Conservation (phyloP, 495 filamentous ascomycete genomes). For the Neurospora sublineolata region DNA sequence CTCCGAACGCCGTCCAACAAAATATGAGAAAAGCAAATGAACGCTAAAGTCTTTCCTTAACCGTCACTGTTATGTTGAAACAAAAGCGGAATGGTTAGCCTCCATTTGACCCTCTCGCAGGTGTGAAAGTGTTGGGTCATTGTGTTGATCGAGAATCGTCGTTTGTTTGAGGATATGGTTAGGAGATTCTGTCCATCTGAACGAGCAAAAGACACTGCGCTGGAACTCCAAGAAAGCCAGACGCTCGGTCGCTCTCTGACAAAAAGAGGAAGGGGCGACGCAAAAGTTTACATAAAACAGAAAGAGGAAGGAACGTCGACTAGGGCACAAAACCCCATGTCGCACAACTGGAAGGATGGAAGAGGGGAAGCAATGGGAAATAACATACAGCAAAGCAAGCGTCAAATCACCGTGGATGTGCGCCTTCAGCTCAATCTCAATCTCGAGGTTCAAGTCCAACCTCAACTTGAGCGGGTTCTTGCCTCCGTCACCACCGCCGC, state of each 20-base stretch:
- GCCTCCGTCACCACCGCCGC: constrained; percentile 34
- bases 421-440: constrained; percentile 83
- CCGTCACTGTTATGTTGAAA: background rate
- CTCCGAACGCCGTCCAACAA: background rate
- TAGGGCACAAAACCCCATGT: background rate
- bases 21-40: background rate
- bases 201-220: background rate
- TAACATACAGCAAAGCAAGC: constrained; percentile 65
- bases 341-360: background rate
- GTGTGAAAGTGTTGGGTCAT: background rate
- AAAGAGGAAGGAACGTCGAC: background rate
- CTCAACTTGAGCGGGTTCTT: constrained; percentile 67
- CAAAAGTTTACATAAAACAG: background rate
- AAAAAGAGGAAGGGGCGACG: background rate
- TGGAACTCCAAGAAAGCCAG: background rate
- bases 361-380: background rate
- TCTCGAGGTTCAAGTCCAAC: constrained; percentile 76
- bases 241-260: background rate
- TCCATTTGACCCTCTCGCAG: background rate
- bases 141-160: background rate
- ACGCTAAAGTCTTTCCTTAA: background rate
- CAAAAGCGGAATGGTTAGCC: background rate
- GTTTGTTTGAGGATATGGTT: background rate
- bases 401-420: constrained; percentile 88
- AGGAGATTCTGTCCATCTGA: background rate